These are phyloP conservation scores for Termitomyces bulborhizus DNA, from an alignment of 768 basidiomycete species.

Conservation along the genomic window DNA sequence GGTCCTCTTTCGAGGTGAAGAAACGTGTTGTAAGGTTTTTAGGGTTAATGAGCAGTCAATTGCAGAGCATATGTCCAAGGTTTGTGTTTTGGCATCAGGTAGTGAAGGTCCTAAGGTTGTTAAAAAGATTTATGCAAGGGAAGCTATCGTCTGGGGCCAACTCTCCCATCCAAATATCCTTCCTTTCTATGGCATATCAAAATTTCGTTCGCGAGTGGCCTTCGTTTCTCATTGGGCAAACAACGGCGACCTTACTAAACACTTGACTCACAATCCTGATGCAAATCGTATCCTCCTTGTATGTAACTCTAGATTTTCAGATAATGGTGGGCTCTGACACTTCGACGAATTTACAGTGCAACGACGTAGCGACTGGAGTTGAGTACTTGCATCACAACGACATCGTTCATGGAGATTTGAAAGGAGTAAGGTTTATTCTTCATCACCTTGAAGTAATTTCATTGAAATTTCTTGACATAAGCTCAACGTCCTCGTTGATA, in stretches of 20 bases:
- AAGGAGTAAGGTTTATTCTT: neutral
- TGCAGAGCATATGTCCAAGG: neutral
- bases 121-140: constrained; percentile 6
- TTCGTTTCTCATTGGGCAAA: constrained; percentile 25
- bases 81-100: neutral
- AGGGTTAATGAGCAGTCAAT: neutral
- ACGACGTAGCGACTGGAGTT: constrained; percentile 19
- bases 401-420: neutral
- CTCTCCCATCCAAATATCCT: constrained; percentile 11
- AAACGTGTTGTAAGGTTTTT: constrained; percentile 4
- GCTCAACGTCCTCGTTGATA: constrained; percentile 20
- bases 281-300: constrained; percentile 24
- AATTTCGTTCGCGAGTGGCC: constrained; percentile 15
- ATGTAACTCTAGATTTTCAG: constrained; percentile 3
- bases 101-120: neutral
- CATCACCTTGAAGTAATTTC: neutral
- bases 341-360: neutral
- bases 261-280: constrained; percentile 18
- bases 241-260: constrained; percentile 19
- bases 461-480: neutral
- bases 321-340: neutral
- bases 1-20: neutral
- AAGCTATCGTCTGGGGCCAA: constrained; percentile 21
- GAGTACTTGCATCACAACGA: constrained; percentile 3
- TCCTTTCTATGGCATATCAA: constrained; percentile 24